Evolutionary conservation across 129 eudicot genomes (phyloP), one percentile per base, ranked within the genome.

Genomic region (Pseudognaphalium luteoalbum): DNA sequence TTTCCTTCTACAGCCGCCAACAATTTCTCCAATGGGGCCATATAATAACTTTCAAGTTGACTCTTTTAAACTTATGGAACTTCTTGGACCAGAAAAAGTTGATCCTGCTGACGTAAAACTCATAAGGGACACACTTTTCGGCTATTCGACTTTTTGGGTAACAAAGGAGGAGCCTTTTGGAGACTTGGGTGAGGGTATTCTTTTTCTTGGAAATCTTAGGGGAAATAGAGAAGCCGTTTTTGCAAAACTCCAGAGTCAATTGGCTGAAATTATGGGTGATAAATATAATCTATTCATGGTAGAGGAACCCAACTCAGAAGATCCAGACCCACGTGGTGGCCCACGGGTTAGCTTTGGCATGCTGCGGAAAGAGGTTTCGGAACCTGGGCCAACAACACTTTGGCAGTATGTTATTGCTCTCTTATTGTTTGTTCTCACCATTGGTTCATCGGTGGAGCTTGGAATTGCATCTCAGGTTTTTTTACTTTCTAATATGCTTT

Each of bases 391-490:
- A 65, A 95, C 99, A 71, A 85, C 97, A 28, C 96, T 95, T 17
- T 95, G 99, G 99, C 99, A 95, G 72, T 95, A 91, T 85, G 96
- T 91, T 50, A 95, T 95, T 42, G 99, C 99, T 68, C 81, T 95
- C 66, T 76, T 95, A 74, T 79, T 95, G 85, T 91, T 95, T 74
- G 89, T 95, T 77, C 92, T 95, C 68, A 91, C 99, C 10, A 85
- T 91, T 52, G 99, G 99, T 84, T 91, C 99, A 64, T 95, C 99
- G 5, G 94, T 95, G 83, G 99, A 95, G 87, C 87, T 95, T 37
- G 99, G 99, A 80, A 95, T 95, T 68, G 96, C 99, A 61, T 95
- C 99, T 83, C 99, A 95, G 96, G 99, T 95, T 82, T 56, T 56
- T 78, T 57, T 67, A 47, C 57, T 65, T 15, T 17, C 22, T 28